Evolutionary conservation across 495 filamentous ascomycete species (phyloP).

Genomic region (Podospora tetraspora): DNA sequence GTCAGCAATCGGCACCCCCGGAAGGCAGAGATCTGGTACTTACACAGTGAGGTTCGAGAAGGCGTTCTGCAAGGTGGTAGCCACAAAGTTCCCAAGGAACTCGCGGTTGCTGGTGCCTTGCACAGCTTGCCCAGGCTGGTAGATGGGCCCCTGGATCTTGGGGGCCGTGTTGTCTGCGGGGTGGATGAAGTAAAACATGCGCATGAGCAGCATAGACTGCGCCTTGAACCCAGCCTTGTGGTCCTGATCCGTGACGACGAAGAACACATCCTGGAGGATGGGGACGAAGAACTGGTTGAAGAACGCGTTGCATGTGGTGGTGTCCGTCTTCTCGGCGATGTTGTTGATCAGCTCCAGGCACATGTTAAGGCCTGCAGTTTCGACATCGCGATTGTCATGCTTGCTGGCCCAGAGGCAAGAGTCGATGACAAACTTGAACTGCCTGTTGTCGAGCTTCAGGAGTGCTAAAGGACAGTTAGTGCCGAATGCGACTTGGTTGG

Average conservation of each 20-base stretch:
- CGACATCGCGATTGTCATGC: conserved; percentile 97
- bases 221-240: conserved; percentile 99
- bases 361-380: conserved; percentile 97
- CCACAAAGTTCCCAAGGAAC: conserved; percentile 81
- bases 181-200: conserved; percentile 91
- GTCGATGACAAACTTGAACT: conserved; percentile 99
- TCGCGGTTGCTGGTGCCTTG: conserved; percentile 80
- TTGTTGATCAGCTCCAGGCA: conserved; percentile 97
- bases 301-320: conserved; percentile 81
- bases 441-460: conserved; percentile 84
- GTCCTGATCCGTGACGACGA: conserved; percentile 93
- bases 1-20: conserved; percentile 32
- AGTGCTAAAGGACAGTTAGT: conserved; percentile 48
- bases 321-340: conserved; percentile 83
- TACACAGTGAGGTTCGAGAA: conserved; percentile 92
- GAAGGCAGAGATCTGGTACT: conserved; percentile 33
- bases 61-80: conserved; percentile 77
- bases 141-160: conserved; percentile 89
- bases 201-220: conserved; percentile 84
- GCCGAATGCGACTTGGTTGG: too few relatives aligned
- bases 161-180: conserved; percentile 55
- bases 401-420: conserved; percentile 99
- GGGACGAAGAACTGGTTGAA: conserved; percentile 95
- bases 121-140: conserved; percentile 72
- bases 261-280: conserved; percentile 97